Percentiles rank a stretch among this genome's conserved stretches.
These are phyloP conservation scores for Arabis hirsuta DNA, from an alignment of 345 rosid genomes.

Conservation along the genomic window DNA sequence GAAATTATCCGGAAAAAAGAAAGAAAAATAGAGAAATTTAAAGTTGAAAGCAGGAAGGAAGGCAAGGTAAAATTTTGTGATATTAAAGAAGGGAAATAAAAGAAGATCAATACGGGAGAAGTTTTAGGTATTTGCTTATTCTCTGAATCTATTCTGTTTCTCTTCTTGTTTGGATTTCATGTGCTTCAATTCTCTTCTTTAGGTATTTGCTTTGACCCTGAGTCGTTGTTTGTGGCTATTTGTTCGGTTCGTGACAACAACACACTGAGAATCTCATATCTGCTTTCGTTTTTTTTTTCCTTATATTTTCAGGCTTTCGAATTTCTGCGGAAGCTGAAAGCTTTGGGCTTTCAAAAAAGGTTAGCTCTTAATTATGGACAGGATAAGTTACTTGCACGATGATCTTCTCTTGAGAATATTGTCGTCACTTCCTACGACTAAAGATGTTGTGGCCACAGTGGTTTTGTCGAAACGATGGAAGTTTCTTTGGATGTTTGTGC, in stretches of 20 bases:
- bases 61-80: too few species aligned
- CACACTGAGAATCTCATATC: constrained; percentile 1
- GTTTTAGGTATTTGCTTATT: constrained; percentile 4
- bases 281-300: background rate
- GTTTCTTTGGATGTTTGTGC: constrained; percentile 11
- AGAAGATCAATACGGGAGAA: background rate
- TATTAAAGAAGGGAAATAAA: too few species aligned
- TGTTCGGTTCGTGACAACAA: background rate
- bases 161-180: background rate
- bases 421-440: background rate
- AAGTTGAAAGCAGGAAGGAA: too few species aligned
- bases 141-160: background rate
- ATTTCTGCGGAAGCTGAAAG: background rate
- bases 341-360: too few species aligned
- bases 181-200: background rate
- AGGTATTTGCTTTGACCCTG: background rate
- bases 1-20: too few species aligned
- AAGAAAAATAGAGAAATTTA: too few species aligned
- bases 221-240: background rate
- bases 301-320: background rate
- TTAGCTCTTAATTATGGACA: constrained; percentile 2
- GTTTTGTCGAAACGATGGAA: constrained; percentile 21
- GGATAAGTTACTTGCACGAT: constrained; percentile 4
- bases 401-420: constrained; percentile 1
- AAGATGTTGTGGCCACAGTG: constrained; percentile 14